Conservation (phyloP, 768 basidiomycete species). For the Boletus subparvulus region DNA sequence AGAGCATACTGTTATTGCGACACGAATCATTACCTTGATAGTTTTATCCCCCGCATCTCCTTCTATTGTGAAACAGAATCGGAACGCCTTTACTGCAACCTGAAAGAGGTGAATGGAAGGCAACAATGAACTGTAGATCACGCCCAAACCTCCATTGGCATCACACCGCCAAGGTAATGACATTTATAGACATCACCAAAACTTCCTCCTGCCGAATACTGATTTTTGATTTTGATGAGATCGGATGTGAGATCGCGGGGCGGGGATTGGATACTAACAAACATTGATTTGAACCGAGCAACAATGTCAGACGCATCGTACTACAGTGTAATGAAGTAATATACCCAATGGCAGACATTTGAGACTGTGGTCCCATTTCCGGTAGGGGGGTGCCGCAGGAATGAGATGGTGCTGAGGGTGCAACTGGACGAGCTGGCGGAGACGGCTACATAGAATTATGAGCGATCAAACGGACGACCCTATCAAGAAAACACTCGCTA, state of each 20-base stretch:
- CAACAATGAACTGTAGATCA: background rate
- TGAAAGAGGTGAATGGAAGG: background rate
- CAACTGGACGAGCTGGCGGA: too few relatives aligned
- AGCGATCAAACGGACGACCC: too few relatives aligned
- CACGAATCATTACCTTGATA: background rate
- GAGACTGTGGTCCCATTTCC: too few relatives aligned
- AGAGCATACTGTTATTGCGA: background rate
- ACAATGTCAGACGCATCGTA: background rate
- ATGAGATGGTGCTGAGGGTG: too few relatives aligned
- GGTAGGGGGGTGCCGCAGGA: too few relatives aligned
- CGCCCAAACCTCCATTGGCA: background rate
- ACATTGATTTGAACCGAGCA: background rate
- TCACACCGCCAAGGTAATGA: background rate
- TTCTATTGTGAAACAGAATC: background rate
- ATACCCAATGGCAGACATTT: background rate
- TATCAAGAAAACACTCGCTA: too few relatives aligned
- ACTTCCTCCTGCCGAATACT: background rate
- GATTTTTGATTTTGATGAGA: background rate
- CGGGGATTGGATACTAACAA: background rate
- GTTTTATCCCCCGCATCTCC: background rate
- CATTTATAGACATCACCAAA: slow-evolving; percentile 5
- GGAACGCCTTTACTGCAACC: background rate
- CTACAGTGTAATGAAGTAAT: too few relatives aligned
- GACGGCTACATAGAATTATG: too few relatives aligned
- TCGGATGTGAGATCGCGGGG: slow-evolving; percentile 5